Conservation (phyloP, 306 rosid species). For the Prosopis cineraria region DNA sequence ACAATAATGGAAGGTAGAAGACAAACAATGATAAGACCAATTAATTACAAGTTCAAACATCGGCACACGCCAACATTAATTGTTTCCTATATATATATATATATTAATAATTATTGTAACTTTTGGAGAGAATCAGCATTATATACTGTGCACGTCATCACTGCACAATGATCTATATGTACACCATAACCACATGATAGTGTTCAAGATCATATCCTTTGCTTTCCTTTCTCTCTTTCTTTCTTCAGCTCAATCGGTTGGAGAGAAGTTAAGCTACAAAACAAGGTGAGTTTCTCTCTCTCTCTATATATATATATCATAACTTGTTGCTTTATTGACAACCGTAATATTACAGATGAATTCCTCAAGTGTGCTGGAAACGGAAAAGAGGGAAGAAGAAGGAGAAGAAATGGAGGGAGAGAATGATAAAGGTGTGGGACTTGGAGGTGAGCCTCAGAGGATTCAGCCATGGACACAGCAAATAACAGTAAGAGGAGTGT, state of each 20-base stretch:
- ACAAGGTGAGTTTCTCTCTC: background rate
- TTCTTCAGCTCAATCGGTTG: too few species aligned
- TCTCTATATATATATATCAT: background rate
- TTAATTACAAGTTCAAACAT: background rate
- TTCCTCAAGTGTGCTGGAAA: constrained; percentile 23
- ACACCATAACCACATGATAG: constrained; percentile 1
- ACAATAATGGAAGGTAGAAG: background rate
- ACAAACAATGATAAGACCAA: background rate
- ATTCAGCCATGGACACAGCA: constrained; percentile 64
- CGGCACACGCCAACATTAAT: background rate
- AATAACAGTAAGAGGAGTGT: constrained; percentile 74
- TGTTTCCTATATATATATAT: background rate
- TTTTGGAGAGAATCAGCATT: background rate
- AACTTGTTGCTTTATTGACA: background rate
- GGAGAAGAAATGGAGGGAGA: constrained; percentile 31
- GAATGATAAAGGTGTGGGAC: background rate
- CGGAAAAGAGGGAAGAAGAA: constrained; percentile 27
- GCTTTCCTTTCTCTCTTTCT: background rate
- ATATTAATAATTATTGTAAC: too few species aligned
- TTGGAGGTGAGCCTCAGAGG: constrained; percentile 32
- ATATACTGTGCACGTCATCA: constrained; percentile 7
- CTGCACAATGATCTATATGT: background rate
- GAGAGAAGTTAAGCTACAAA: background rate
- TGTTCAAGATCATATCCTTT: background rate
- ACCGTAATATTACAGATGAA: constrained; percentile 20